These are phyloP conservation scores for Puya raimondii DNA, from an alignment of 176 grass and related monocot genomes.

Conservation along the genomic window DNA sequence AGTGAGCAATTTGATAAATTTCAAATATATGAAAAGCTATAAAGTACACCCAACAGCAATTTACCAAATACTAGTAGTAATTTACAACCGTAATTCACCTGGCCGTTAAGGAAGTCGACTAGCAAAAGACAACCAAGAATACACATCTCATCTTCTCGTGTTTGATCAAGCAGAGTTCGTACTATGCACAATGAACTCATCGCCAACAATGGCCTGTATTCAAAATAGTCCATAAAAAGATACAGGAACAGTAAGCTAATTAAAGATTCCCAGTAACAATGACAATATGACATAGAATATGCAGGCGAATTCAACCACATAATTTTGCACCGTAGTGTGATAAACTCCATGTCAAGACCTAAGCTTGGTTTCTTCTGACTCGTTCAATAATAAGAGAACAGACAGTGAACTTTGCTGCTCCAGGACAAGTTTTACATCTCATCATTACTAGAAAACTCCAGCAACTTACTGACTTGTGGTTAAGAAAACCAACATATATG, in stretches of 20 bases:
- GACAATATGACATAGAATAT: background rate
- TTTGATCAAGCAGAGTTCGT: conserved; percentile 79
- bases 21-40: no score
- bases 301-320: background rate
- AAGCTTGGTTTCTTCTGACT: background rate
- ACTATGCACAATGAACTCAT: conserved; percentile 69
- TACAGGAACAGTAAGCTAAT: background rate
- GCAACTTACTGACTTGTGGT: no score
- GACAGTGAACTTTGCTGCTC: no score
- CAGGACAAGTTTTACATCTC: no score
- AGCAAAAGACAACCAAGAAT: conserved; percentile 71
- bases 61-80: background rate
- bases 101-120: conserved; percentile 74
- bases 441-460: no score
- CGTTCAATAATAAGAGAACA: background rate
- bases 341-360: background rate
- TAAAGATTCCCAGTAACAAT: background rate
- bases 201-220: conserved; percentile 70
- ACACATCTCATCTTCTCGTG: conserved; percentile 49
- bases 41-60: background rate
- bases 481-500: no score
- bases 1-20: no score
- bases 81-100: conserved; percentile 35
- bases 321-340: background rate
- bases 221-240: conserved; percentile 13